Conservation (phyloP, 257 asterid species). For the Solanum medicagineum region DNA sequence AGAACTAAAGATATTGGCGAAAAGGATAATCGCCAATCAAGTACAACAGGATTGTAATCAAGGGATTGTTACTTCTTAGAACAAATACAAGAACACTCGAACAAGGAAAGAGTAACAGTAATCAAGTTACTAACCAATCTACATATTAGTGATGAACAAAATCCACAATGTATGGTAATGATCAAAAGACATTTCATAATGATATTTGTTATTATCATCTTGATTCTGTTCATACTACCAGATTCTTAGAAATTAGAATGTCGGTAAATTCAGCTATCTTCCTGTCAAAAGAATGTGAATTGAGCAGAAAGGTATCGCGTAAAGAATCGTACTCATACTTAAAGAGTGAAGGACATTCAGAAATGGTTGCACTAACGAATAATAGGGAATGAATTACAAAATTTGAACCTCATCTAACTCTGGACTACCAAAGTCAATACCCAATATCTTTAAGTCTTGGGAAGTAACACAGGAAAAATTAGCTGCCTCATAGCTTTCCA, state of each 20-base stretch:
- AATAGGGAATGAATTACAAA: neutral
- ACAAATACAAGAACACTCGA: neutral
- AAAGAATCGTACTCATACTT: neutral
- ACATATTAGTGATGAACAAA: neutral
- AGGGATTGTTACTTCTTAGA: neutral
- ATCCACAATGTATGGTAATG: neutral
- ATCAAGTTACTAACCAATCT: neutral
- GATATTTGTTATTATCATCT: neutral
- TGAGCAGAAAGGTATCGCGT: neutral
- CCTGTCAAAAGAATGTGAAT: neutral
- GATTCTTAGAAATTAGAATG: neutral
- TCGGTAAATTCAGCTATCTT: neutral
- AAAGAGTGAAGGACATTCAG: neutral
- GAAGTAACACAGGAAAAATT: conserved; percentile 17
- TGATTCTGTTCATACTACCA: neutral
- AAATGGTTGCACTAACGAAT: neutral
- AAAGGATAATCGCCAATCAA: neutral
- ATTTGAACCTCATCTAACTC: conserved; percentile 5
- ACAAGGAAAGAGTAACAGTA: neutral
- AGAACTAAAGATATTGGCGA: neutral
- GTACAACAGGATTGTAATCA: neutral
- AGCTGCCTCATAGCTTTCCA: conserved; percentile 49
- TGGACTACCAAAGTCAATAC: conserved; percentile 54
- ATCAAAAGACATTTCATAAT: neutral
- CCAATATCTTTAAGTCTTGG: conserved; percentile 30